Base-by-base conservation (phyloP, 2,329 filamentous ascomycete species). In the Botryotinia convoluta region DNA sequence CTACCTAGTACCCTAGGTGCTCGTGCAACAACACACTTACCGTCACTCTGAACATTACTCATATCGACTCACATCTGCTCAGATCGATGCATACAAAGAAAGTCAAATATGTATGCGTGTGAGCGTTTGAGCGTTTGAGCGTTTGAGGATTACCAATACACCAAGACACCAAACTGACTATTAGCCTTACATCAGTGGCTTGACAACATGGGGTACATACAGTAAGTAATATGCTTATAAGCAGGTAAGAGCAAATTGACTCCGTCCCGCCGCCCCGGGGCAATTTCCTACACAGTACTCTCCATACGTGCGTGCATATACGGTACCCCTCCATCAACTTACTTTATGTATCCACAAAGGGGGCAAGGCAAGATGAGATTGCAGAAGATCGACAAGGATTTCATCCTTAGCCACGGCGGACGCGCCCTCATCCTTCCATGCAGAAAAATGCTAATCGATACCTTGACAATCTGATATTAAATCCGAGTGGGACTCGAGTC, bases 341-440 rank as follows among this genome's bases (percentile, higher is more conserved):
- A 16, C 35, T 26, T 16, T n/a, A n/a, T 42, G 35, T 45, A 64
- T 45, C 64, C 64, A 67, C 35, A 45, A 67, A 42, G 48, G 65
- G 35, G 65, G 26, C 26, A 57, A 57, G 51, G 51, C 51, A 29
- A 57, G n/a, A 57, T 57, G 32, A 68, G 51, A 32, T 42, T 57
- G 48, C 37, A 44, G 37, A 32, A 69, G 65, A 69, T 69, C 35
- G 29, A 57, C 65, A 69, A 57, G 65, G 48, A 69, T 69, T 44
- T 18, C 51, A 57, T 57, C n/a, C 51, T 18, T 57, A 57, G 51
- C 51, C 51, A 57, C 51, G 51, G 51, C n/a, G n/a, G 51, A 57
- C 14, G 51, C 14, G n/a, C 51, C 37, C 48, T 37, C 45, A 51
- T 37, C 37, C 48, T 67, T 68, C 64, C 32, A 68, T 68, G 64